A percentile compares a stretch with the other conserved stretches of the same genome.
These are phyloP conservation scores for Fagopyrum homotropicum DNA, from an alignment of 148 eudicot genomes.

Conservation along the genomic window DNA sequence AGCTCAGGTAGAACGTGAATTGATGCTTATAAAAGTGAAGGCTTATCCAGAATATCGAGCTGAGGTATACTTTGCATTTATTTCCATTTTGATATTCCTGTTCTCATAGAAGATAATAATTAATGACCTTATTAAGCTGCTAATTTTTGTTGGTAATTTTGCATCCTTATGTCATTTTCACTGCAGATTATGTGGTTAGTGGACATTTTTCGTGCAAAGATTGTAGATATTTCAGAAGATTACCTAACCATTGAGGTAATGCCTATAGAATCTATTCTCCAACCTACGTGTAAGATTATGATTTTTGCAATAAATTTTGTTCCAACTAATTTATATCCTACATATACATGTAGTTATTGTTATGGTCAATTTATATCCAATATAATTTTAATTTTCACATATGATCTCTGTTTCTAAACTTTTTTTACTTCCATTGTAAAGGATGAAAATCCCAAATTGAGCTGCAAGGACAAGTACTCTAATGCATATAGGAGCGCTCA, in stretches of 20 bases:
- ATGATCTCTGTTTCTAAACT: too few relatives aligned
- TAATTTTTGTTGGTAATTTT: background rate
- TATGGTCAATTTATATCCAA: too few relatives aligned
- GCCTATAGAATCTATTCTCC: background rate
- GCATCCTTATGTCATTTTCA: background rate
- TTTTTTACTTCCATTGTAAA: too few relatives aligned
- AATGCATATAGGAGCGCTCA: too few relatives aligned
- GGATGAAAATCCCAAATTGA: too few relatives aligned
- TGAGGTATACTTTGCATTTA: conserved; percentile 32
- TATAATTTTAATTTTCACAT: too few relatives aligned
- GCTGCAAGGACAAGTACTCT: too few relatives aligned
- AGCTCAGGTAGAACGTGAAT: conserved; percentile 63
- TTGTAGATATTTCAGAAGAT: conserved; percentile 55
- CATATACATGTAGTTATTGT: too few relatives aligned
- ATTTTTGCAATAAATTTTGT: too few relatives aligned
- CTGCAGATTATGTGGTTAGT: conserved; percentile 63
- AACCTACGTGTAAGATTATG: too few relatives aligned
- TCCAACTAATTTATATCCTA: too few relatives aligned
- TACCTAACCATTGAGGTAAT: conserved; percentile 58
- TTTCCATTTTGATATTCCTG: background rate
- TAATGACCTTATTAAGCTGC: background rate
- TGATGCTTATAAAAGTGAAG: conserved; percentile 57
- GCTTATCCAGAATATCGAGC: conserved; percentile 40
- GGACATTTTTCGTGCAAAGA: conserved; percentile 61
- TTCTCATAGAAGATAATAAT: background rate